A percentile compares a stretch with the other conserved stretches of the same genome.
Evolutionary conservation across 169 alveolate species (phyloP).

Genomic region (Plasmodium gallinaceum): DNA sequence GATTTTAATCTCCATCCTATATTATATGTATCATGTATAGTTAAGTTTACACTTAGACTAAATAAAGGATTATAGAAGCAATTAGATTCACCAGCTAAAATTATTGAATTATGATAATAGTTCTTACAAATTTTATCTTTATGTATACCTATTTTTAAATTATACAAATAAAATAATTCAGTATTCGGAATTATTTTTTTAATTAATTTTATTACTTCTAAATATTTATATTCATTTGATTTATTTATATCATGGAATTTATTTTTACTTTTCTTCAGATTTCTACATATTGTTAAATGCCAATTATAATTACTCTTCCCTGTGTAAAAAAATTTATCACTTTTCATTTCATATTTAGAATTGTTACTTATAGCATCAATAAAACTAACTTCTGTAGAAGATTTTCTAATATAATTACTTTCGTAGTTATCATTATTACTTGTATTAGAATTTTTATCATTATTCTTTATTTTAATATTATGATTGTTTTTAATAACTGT

Average conservation of each 20-base stretch:
- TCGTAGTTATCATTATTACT: no score
- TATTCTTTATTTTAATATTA: no score
- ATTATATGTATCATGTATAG: constrained; percentile 37
- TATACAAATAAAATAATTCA: constrained; percentile 28
- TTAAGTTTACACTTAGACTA: constrained; percentile 31
- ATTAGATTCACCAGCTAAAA: constrained; percentile 53
- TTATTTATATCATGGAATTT: not conserved
- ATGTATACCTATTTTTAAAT: constrained; percentile 35
- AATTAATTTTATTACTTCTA: constrained; percentile 24
- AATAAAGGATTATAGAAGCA: constrained; percentile 56
- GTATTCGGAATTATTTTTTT: constrained; percentile 29
- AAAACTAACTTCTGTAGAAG: not conserved
- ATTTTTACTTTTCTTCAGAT: not conserved
- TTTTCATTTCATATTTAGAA: not conserved
- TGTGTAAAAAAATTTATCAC: not conserved
- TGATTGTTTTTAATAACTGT: no score
- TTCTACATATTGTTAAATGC: constrained; percentile 56
- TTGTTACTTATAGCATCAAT: constrained; percentile 46
- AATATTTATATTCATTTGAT: constrained; percentile 6
- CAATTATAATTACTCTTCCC: constrained; percentile 30
- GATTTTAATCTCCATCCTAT: constrained; percentile 48
- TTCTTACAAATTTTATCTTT: constrained; percentile 30
- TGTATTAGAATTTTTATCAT: no score
- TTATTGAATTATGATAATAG: constrained; percentile 11
- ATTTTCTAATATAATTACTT: not conserved